Conservation (phyloP, 208 protist species). For the Crithidia thermophila region DNA sequence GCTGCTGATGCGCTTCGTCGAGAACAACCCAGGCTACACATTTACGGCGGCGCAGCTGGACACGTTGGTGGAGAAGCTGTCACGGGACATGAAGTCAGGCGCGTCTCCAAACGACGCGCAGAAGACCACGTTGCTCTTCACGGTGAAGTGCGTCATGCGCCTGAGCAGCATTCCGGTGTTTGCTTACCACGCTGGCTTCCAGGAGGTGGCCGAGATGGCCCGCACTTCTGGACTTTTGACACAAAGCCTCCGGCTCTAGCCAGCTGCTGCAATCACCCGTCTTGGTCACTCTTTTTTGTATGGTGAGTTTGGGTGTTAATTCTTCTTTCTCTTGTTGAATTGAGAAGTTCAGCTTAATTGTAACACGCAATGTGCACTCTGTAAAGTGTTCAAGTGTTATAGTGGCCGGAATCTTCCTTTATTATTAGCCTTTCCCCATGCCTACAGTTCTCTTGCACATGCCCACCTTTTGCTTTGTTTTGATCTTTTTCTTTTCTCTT, state of each 20-base stretch:
- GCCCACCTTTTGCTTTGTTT: too few species aligned
- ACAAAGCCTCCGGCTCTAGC: slow-evolving; percentile 15
- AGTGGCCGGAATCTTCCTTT: too few species aligned
- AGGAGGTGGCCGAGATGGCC: slow-evolving; percentile 36
- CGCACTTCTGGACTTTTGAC: slow-evolving; percentile 22
- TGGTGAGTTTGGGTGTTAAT: too few species aligned
- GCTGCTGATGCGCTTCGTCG: slow-evolving; percentile 52
- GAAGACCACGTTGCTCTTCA: slow-evolving; percentile 34
- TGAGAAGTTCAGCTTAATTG: too few species aligned
- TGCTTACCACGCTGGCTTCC: slow-evolving; percentile 43
- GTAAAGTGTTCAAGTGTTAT: too few species aligned
- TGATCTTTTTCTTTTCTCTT: too few species aligned
- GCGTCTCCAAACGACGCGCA: slow-evolving; percentile 33
- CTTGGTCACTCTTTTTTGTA: too few species aligned
- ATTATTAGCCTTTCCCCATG: too few species aligned
- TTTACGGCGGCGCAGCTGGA: slow-evolving; percentile 35
- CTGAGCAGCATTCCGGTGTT: slow-evolving; percentile 34
- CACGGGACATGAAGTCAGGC: slow-evolving; percentile 35
- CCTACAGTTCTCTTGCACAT: too few species aligned
- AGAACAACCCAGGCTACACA: slow-evolving; percentile 27
- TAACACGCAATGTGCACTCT: too few species aligned
- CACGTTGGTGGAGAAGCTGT: slow-evolving; percentile 44
- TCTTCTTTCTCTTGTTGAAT: too few species aligned
- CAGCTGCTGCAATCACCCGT: too few species aligned
- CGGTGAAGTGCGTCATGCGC: slow-evolving; percentile 46